phyloP scores from a whole-genome alignment of 331 rosid species.

The Acacia concinna region DNA sequence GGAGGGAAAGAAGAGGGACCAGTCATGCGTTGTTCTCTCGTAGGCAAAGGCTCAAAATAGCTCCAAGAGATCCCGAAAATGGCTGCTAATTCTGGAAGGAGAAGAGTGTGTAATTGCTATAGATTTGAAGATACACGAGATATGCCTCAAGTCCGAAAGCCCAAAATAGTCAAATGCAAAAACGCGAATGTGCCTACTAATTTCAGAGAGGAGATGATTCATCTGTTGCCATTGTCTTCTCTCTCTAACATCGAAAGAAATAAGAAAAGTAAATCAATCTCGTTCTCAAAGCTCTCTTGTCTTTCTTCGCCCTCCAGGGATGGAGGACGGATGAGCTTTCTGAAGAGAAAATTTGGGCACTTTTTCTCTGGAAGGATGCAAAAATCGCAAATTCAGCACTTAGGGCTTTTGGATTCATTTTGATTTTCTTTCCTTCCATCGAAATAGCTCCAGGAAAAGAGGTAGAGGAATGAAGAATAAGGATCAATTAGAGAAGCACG shows the following conservation, averaged over 20 bases:
- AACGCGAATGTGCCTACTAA: constrained; percentile 32
- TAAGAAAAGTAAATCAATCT: constrained; percentile 1
- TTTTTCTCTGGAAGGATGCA: neutral
- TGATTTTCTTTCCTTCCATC: neutral
- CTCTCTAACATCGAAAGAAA: neutral
- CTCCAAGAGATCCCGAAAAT: neutral
- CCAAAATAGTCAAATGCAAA: constrained; percentile 30
- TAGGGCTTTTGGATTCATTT: neutral
- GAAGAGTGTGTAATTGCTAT: constrained; percentile 1
- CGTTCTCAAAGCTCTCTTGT: constrained; percentile 28
- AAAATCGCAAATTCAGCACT: neutral
- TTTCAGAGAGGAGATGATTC: constrained; percentile 7
- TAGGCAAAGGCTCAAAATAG: neutral
- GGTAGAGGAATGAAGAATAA: constrained; percentile 55
- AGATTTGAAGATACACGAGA: constrained; percentile 1
- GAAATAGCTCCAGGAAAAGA: neutral
- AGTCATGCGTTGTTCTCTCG: neutral
- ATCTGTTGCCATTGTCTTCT: constrained; percentile 7
- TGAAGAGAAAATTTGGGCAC: neutral
- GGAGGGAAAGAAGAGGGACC: neutral
- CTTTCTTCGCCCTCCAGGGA: constrained; percentile 16
- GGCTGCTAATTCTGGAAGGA: neutral
- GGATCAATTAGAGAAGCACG: constrained; percentile 35
- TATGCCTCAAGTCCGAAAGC: constrained; percentile 12
- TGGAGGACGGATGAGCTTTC: constrained; percentile 9